These are phyloP conservation scores for Pochonia chlamydosporia DNA, from an alignment of 2,329 filamentous ascomycete species.

Conservation along the genomic window DNA sequence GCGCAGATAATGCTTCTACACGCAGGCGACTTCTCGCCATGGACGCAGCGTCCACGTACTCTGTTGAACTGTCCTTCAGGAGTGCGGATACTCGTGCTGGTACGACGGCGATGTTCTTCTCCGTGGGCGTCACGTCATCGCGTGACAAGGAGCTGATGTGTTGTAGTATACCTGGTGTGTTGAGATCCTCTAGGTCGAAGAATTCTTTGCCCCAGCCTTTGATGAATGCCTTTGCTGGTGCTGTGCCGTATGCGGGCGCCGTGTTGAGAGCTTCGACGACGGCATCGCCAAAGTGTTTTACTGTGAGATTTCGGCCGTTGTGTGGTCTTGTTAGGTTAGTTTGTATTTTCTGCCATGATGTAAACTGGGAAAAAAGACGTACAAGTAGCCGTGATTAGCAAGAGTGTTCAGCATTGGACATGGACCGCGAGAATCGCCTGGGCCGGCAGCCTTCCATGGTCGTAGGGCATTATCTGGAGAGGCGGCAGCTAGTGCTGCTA, in stretches of 20 bases:
- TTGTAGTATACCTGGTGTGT: conserved; percentile 11
- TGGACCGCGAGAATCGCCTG: conserved; percentile 12
- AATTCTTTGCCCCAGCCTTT: conserved; percentile 3
- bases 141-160: conserved; percentile 11
- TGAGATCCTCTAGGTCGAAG: conserved; percentile 11
- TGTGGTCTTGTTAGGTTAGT: conserved; percentile 8
- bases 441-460: conserved; percentile 9
- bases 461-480: conserved; percentile 1
- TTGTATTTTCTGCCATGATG: neutral
- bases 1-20: conserved; percentile 9
- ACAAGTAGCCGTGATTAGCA: conserved; percentile 18
- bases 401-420: conserved; percentile 19
- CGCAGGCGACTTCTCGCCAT: conserved; percentile 9
- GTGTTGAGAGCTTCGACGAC: conserved; percentile 14
- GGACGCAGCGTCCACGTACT: conserved; percentile 7
- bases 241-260: conserved; percentile 5
- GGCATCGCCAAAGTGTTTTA: conserved; percentile 12
- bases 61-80: conserved; percentile 8
- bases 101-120: conserved; percentile 1
- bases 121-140: conserved; percentile 7
- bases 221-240: conserved; percentile 6
- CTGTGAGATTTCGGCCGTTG: conserved; percentile 13
- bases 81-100: conserved; percentile 6
- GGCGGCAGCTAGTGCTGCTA: neutral
- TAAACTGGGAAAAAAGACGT: neutral